Percentiles rank a stretch among this genome's conserved stretches.
Evolutionary conservation across 2,329 filamentous ascomycete genomes (phyloP).

Genomic region (Aureobasidium melanogenum): DNA sequence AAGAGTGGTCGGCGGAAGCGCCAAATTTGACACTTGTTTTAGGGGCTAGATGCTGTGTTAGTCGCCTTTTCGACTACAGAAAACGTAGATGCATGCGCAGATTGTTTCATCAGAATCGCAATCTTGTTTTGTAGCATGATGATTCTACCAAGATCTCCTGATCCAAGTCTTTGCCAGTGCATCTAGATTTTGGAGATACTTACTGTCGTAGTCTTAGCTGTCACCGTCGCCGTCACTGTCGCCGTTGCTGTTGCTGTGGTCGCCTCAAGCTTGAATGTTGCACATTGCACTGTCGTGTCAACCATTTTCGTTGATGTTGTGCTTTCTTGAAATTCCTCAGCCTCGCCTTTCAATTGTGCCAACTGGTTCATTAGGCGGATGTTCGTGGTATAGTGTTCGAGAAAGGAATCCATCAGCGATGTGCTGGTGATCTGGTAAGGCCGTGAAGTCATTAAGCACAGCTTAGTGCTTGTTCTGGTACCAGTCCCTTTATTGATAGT

Average conservation of each 20-base stretch:
- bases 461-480: neutral
- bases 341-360: neutral
- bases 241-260: neutral
- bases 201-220: neutral
- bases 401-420: neutral
- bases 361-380: neutral
- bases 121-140: neutral
- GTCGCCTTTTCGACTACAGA: neutral
- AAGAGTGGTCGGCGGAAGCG: neutral
- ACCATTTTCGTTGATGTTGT: neutral
- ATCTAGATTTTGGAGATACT: neutral
- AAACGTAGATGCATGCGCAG: neutral
- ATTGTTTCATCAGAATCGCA: neutral
- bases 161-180: neutral
- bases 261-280: neutral
- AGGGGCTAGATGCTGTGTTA: neutral
- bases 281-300: neutral
- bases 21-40: neutral
- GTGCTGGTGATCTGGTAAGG: neutral
- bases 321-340: neutral
- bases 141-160: neutral
- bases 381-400: neutral
- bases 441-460: conserved; percentile 3
- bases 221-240: no score
- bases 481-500: neutral